Evolutionary conservation across 2,329 filamentous ascomycete species (phyloP), one percentile per base, ranked within the genome.

Genomic region (Acarospora socialis): DNA sequence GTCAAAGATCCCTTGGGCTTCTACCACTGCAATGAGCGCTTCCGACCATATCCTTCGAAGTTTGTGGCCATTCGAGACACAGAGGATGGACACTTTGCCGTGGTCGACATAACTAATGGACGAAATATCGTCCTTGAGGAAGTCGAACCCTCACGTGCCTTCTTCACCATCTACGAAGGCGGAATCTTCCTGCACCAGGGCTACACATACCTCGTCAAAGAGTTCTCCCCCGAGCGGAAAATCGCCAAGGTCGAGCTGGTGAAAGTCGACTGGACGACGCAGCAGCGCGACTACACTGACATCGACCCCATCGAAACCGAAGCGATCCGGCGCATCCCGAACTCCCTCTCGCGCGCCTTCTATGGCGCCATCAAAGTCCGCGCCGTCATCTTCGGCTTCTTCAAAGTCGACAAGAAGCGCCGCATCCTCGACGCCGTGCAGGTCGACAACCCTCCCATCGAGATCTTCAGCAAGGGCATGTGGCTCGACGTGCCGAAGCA

Each of bases 171-270:
- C 37, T 98, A 98, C 54, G 87, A 95, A 52, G 90, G 90, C 8
- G 90, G 83, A 26, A 94, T 98, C 40, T 98, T 92, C 58, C 65
- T 98, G 4, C 90, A 98, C 47, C 90, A 98, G 57, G 90, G 90
- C n/a, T 74, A 75, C 41, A 87, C 78, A 1, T 98, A 93, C 49
- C 68, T 95, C 2, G 81, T 98, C 32, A 80, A 83, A 44, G 84
- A 95, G 45, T 86, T 95, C 48, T 72, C 72, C 40, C 77, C 81
- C 1, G 81, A 90, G 20, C 69, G 69, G 38, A 77, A 76, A 48
- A 76, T 94, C 43, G 90, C 90, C 4, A 80, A 80, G 43, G 90
- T 98, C 3, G 78, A 90, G 54, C 72, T 73, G 37, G 87, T 94
- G 30, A 80, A 81, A 41, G 86, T 95, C 17, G 83, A 94, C 48